phyloP scores from a whole-genome alignment of 371 early-diverging fungal genomes.

The Rhizopus sp. region DNA sequence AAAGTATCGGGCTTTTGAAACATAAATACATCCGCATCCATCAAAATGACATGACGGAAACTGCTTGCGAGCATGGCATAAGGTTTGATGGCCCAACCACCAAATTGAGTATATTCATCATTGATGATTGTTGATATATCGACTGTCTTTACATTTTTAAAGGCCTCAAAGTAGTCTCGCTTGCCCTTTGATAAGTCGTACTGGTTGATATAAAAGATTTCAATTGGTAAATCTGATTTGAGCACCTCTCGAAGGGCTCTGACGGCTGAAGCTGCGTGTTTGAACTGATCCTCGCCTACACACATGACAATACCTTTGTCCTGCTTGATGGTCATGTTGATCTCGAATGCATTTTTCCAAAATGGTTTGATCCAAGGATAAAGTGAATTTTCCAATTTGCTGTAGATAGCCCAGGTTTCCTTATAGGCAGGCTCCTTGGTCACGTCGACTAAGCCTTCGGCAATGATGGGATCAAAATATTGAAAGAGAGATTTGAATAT shows the following conservation, averaged over 20 bases:
- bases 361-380: slow-evolving; percentile 36
- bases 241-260: slow-evolving; percentile 56
- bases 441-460: slow-evolving; percentile 24
- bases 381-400: slow-evolving; percentile 19
- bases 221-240: slow-evolving; percentile 66
- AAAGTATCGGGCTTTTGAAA: slow-evolving; percentile 60
- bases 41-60: slow-evolving; percentile 65
- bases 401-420: slow-evolving; percentile 26
- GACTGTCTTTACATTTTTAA: slow-evolving; percentile 45
- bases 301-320: slow-evolving; percentile 72
- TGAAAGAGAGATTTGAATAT: slow-evolving; percentile 33
- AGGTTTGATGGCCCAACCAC: slow-evolving; percentile 68
- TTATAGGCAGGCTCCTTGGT: slow-evolving; percentile 14
- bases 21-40: slow-evolving; percentile 78
- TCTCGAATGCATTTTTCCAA: slow-evolving; percentile 35
- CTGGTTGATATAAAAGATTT: slow-evolving; percentile 66
- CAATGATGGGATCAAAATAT: slow-evolving; percentile 33
- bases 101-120: slow-evolving; percentile 45
- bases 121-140: slow-evolving; percentile 56
- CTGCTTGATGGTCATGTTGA: slow-evolving; percentile 11
- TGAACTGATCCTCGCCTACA: slow-evolving; percentile 65
- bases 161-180: slow-evolving; percentile 37
- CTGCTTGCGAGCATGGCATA: slow-evolving; percentile 66
- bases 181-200: slow-evolving; percentile 51
- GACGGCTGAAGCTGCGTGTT: slow-evolving; percentile 58